Percentiles rank a stretch among this genome's conserved stretches.
Evolutionary conservation across 73 alveolate genomes (phyloP).

Genomic region (Blepharisma stoltei): DNA sequence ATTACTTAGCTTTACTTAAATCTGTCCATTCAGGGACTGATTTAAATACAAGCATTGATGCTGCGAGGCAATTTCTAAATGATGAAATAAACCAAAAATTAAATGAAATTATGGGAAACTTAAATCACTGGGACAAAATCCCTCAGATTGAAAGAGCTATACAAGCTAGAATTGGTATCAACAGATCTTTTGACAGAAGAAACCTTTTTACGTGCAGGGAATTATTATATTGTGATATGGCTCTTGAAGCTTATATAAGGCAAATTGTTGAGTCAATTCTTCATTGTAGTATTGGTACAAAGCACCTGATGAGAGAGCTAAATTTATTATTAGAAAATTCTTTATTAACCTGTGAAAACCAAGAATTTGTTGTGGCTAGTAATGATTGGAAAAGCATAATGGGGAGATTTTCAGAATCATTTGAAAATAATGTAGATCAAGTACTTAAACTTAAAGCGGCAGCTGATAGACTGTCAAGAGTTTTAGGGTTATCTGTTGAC

Average conservation of each 20-base stretch:
- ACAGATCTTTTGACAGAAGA: background rate
- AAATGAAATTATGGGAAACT: background rate
- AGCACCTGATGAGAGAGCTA: conserved; percentile 52
- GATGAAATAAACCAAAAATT: background rate
- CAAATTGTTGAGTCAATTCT: conserved; percentile 65
- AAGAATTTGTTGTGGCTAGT: conserved; percentile 55
- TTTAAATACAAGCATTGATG: background rate
- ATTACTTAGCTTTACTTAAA: conserved; percentile 1
- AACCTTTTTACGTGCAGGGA: conserved; percentile 30
- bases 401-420: conserved; percentile 43
- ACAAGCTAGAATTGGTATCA: background rate
- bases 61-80: background rate
- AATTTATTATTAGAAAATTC: conserved; percentile 62
- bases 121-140: conserved; percentile 20
- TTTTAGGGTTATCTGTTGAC: conserved; percentile 48
- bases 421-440: conserved; percentile 47
- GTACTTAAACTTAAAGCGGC: conserved; percentile 69
- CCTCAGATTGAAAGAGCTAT: background rate
- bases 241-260: conserved; percentile 60
- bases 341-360: conserved; percentile 39
- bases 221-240: conserved; percentile 64
- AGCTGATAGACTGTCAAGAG: conserved; percentile 38
- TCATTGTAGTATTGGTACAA: conserved; percentile 61
- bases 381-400: conserved; percentile 68
- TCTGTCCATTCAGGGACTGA: conserved; percentile 11